Percentiles rank a stretch among this genome's conserved stretches.
These are phyloP conservation scores for Vitis labrusca DNA, from an alignment of 164 flowering plant species.

Conservation along the genomic window DNA sequence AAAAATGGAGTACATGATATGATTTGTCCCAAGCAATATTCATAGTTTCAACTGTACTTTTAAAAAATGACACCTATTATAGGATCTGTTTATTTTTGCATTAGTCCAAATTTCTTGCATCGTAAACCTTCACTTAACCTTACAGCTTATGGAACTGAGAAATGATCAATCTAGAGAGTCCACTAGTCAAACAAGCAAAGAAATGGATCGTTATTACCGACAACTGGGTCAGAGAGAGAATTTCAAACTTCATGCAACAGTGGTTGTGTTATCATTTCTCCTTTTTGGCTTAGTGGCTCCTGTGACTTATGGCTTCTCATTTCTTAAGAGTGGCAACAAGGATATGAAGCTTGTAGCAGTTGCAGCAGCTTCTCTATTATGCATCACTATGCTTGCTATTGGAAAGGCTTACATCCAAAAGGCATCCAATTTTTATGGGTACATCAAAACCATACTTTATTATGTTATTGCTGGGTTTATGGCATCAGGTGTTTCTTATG, in stretches of 20 bases:
- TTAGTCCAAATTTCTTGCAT: neutral
- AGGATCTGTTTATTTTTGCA: neutral
- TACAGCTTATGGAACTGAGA: neutral
- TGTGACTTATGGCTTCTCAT: constrained; percentile 35
- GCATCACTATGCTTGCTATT: constrained; percentile 43
- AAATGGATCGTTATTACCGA: neutral
- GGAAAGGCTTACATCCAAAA: constrained; percentile 44
- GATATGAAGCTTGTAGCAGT: constrained; percentile 45
- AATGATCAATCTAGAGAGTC: neutral
- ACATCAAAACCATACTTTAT: constrained; percentile 33
- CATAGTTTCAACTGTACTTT: too few relatives aligned
- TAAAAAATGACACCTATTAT: too few relatives aligned
- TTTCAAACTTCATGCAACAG: neutral
- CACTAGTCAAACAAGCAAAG: neutral
- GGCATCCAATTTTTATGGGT: constrained; percentile 24
- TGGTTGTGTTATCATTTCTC: constrained; percentile 9
- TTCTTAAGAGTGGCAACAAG: constrained; percentile 33
- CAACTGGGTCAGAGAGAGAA: neutral
- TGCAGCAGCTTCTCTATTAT: constrained; percentile 40
- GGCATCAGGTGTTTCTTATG: constrained; percentile 43
- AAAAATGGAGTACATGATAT: too few relatives aligned
- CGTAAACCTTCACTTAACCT: neutral
- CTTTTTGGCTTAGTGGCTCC: constrained; percentile 39
- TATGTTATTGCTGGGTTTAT: constrained; percentile 29
- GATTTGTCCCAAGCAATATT: neutral